These are phyloP conservation scores for Otatea glauca DNA, from an alignment of 176 grass and related monocot species.

Conservation along the genomic window DNA sequence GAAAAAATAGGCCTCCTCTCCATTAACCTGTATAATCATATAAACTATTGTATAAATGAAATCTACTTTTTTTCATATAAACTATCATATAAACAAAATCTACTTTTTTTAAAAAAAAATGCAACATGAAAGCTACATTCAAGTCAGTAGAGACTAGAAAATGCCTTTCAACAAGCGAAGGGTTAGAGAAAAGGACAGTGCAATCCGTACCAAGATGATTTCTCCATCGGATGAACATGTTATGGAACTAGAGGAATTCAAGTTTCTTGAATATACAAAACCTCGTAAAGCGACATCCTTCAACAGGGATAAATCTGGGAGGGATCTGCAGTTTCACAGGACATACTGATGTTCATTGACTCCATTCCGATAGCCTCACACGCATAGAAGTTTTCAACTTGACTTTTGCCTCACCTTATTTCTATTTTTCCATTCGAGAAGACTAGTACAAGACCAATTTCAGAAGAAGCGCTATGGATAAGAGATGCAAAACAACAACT, in stretches of 20 bases:
- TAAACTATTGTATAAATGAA: constrained; percentile 20
- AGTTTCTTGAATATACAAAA: constrained; percentile 62
- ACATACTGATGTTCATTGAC: constrained; percentile 13
- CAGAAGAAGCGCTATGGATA: constrained; percentile 62
- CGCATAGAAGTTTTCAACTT: constrained; percentile 9
- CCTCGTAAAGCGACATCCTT: constrained; percentile 72
- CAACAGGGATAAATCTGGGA: constrained; percentile 84
- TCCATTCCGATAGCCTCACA: constrained; percentile 5
- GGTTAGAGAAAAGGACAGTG: constrained; percentile 16
- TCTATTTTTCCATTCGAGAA: constrained; percentile 81
- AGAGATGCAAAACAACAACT: constrained; percentile 78
- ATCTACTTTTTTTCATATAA: constrained; percentile 12
- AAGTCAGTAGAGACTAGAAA: constrained; percentile 1
- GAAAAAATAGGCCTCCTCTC: constrained; percentile 78
- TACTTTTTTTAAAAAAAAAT: not conserved
- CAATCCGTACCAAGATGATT: constrained; percentile 66
- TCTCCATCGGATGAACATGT: constrained; percentile 82
- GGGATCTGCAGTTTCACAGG: constrained; percentile 71
- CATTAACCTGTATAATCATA: constrained; percentile 72
- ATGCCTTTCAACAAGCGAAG: not conserved
- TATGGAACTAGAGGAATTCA: constrained; percentile 55
- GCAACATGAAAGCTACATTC: not conserved
- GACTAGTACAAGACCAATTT: constrained; percentile 73
- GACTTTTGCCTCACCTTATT: constrained; percentile 63
- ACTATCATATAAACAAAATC: constrained; percentile 19